A percentile compares a stretch with the other conserved stretches of the same genome.
These are phyloP conservation scores for Spiromastix sp. DNA, from an alignment of 2,329 filamentous ascomycete genomes.

Conservation along the genomic window DNA sequence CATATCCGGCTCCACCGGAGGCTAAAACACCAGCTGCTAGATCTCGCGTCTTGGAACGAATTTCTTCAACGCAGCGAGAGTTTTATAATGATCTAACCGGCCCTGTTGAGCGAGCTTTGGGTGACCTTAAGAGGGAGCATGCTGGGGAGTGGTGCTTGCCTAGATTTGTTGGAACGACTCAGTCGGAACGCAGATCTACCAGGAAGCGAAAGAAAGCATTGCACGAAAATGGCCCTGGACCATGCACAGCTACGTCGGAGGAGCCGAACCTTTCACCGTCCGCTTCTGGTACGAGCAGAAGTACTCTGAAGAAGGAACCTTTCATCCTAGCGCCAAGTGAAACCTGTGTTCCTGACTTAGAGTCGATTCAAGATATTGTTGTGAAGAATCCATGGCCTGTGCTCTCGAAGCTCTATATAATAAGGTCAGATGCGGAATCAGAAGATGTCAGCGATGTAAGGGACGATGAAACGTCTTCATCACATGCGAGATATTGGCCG, in stretches of 20 bases:
- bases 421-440: background rate
- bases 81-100: conserved; percentile 18
- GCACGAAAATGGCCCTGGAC: too few relatives aligned
- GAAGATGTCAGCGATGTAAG: too few relatives aligned
- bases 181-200: background rate
- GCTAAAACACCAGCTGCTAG: conserved; percentile 40
- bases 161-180: conserved; percentile 6
- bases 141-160: conserved; percentile 25
- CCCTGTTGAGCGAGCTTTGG: conserved; percentile 30
- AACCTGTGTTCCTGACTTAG: conserved; percentile 20
- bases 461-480: too few relatives aligned
- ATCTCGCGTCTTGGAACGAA: conserved; percentile 26
- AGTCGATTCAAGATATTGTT: conserved; percentile 14
- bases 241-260: too few relatives aligned
- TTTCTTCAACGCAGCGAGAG: conserved; percentile 21
- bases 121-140: conserved; percentile 18
- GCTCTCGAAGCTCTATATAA: conserved; percentile 11
- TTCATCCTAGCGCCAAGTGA: conserved; percentile 23
- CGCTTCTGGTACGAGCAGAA: too few relatives aligned
- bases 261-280: background rate
- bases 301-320: conserved; percentile 10
- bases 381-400: conserved; percentile 23
- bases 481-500: conserved; percentile 15
- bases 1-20: conserved; percentile 39
- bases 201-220: conserved; percentile 9